Conservation (phyloP, 306 rosid species). For the Trifolium dubium region DNA sequence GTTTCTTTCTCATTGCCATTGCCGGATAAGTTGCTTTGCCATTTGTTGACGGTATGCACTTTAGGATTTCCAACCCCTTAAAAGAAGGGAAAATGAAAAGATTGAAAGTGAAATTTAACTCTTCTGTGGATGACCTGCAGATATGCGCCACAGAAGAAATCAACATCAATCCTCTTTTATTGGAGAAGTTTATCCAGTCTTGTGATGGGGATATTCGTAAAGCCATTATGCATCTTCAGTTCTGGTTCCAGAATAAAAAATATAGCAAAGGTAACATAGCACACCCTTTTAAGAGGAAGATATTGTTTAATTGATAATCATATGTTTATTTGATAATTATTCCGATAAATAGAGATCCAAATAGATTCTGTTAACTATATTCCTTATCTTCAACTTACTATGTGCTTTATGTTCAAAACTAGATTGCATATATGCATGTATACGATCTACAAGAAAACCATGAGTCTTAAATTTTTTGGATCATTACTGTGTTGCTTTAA, state of each 20-base stretch:
- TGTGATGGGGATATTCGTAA: slow-evolving; percentile 81
- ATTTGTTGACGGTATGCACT: slow-evolving; percentile 66
- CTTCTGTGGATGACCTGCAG: slow-evolving; percentile 54
- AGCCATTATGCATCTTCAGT: slow-evolving; percentile 83
- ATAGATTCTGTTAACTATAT: not conserved
- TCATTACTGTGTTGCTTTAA: slow-evolving; percentile 23
- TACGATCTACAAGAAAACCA: slow-evolving; percentile 27
- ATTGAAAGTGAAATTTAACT: slow-evolving; percentile 30
- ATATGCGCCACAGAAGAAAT: slow-evolving; percentile 73
- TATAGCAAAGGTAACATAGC: slow-evolving; percentile 54
- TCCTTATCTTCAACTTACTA: slow-evolving; percentile 22
- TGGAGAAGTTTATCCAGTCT: slow-evolving; percentile 63
- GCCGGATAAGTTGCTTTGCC: slow-evolving; percentile 66
- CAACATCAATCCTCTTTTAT: slow-evolving; percentile 53
- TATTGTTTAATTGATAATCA: not conserved
- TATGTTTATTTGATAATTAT: not conserved
- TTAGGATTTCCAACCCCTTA: slow-evolving; percentile 14
- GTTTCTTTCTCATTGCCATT: slow-evolving; percentile 69
- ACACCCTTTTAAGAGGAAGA: slow-evolving; percentile 13
- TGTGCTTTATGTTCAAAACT: slow-evolving; percentile 12
- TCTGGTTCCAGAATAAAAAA: slow-evolving; percentile 80
- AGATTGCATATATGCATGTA: slow-evolving; percentile 18
- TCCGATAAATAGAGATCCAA: not conserved
- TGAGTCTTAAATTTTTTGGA: not conserved
- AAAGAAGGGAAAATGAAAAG: slow-evolving; percentile 16